Conservation (phyloP, 306 rosid genomes). For the Cicer cuneatum region DNA sequence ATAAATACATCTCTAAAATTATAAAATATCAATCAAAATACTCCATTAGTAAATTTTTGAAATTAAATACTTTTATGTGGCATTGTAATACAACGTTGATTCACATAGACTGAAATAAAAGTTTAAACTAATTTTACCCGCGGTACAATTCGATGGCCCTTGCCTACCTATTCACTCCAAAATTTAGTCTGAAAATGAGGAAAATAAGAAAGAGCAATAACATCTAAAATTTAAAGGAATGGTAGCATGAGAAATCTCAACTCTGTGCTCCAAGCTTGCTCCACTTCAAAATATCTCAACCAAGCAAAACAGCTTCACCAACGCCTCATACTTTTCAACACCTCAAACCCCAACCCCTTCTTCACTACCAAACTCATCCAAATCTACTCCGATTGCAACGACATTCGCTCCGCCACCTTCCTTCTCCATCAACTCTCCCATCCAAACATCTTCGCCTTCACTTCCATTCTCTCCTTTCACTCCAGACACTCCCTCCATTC, state of each 20-base stretch:
- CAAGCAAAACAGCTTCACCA: constrained; percentile 56
- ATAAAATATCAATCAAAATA: too few species aligned
- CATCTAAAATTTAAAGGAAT: too few species aligned
- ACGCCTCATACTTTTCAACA: constrained; percentile 39
- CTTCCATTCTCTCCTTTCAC: constrained; percentile 51
- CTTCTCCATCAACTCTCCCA: constrained; percentile 43
- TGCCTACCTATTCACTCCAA: too few species aligned
- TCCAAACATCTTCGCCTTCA: constrained; percentile 60
- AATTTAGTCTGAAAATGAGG: too few species aligned
- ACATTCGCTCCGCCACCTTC: constrained; percentile 38
- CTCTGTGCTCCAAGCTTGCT: constrained; percentile 49
- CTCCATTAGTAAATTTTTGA: too few species aligned
- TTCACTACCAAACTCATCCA: constrained; percentile 55
- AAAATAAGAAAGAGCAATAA: too few species aligned
- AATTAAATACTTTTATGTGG: too few species aligned
- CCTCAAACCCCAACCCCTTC: constrained; percentile 44
- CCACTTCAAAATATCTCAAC: constrained; percentile 45
- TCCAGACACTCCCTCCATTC: constrained; percentile 40
- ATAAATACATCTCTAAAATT: too few species aligned
- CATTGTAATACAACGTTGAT: too few species aligned
- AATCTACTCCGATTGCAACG: constrained; percentile 54
- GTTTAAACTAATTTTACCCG: too few species aligned
- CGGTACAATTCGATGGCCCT: too few species aligned
- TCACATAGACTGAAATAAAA: too few species aligned
- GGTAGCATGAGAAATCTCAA: neutral